A percentile compares a stretch with the other conserved stretches of the same genome.
Evolutionary conservation across 371 early-diverging fungal species (phyloP).

Genomic region (Mortierella sp.): DNA sequence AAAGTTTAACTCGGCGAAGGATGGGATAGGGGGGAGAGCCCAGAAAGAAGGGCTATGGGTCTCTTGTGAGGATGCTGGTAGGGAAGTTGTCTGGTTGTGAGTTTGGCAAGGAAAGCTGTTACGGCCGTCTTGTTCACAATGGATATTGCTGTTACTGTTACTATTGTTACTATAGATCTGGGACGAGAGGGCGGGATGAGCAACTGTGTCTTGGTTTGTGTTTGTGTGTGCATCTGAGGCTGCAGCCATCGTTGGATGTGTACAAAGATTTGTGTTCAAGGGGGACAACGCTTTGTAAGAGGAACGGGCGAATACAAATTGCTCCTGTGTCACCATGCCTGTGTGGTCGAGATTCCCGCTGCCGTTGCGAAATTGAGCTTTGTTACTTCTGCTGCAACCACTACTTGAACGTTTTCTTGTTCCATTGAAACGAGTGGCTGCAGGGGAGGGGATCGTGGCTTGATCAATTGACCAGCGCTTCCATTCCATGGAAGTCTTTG

Average conservation of each 20-base stretch:
- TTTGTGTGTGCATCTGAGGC: background rate
- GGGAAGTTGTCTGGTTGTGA: background rate
- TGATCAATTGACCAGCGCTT: slow-evolving; percentile 32
- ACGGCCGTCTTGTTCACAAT: background rate
- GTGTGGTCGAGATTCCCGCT: slow-evolving; percentile 19
- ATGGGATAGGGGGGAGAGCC: slow-evolving; percentile 42
- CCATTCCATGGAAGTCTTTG: slow-evolving; percentile 6
- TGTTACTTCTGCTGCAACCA: background rate
- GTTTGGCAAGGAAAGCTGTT: background rate
- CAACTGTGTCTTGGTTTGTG: slow-evolving; percentile 2
- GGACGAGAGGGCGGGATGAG: slow-evolving; percentile 1
- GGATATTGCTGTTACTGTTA: slow-evolving; percentile 9
- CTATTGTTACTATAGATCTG: background rate
- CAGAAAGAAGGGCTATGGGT: slow-evolving; percentile 10
- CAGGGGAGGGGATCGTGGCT: background rate
- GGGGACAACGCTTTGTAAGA: slow-evolving; percentile 1
- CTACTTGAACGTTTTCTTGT: background rate
- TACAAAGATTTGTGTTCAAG: slow-evolving; percentile 34
- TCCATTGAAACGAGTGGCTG: background rate
- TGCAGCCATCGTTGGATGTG: background rate
- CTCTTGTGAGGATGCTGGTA: background rate
- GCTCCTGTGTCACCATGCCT: slow-evolving; percentile 18
- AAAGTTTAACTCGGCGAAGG: slow-evolving; percentile 36
- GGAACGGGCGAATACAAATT: background rate
- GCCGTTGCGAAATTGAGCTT: slow-evolving; percentile 9